phyloP scores from a whole-genome alignment of 2,329 filamentous ascomycete genomes.

The Epichloe glyceriae region DNA sequence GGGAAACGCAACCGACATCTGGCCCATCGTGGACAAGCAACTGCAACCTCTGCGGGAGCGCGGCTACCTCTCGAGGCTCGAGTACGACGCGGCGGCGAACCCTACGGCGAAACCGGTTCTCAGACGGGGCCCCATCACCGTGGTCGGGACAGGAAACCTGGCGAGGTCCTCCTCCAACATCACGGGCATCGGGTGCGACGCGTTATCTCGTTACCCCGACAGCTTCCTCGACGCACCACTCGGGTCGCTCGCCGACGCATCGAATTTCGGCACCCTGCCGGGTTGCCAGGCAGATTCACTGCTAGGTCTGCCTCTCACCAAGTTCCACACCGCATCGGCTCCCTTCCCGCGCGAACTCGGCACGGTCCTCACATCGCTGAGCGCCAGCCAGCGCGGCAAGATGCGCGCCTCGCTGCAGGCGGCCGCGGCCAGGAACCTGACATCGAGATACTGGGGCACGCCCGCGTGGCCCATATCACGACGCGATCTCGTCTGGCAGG shows the following conservation, averaged over 20 bases:
- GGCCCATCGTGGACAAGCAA: slow-evolving; percentile 15
- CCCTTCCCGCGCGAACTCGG: slow-evolving; percentile 42
- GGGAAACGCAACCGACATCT: slow-evolving; percentile 18
- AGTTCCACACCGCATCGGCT: slow-evolving; percentile 54
- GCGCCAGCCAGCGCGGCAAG: slow-evolving; percentile 24
- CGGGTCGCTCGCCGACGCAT: slow-evolving; percentile 17
- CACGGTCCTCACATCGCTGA: slow-evolving; percentile 23
- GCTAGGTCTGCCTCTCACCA: slow-evolving; percentile 31
- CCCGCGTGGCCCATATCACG: slow-evolving; percentile 44
- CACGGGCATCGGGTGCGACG: slow-evolving; percentile 4
- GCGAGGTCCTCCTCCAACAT: slow-evolving; percentile 1
- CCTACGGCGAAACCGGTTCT: slow-evolving; percentile 12
- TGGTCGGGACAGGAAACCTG: slow-evolving; percentile 51
- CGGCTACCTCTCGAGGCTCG: slow-evolving; percentile 40
- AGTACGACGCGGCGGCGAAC: slow-evolving; percentile 27
- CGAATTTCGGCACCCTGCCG: slow-evolving; percentile 1
- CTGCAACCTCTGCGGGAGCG: slow-evolving; percentile 44
- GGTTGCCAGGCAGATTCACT: slow-evolving; percentile 4
- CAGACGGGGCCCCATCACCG: slow-evolving; percentile 42
- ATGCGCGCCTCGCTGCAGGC: slow-evolving; percentile 31
- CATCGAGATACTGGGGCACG: slow-evolving; percentile 46
- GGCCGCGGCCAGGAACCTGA: slow-evolving; percentile 39
- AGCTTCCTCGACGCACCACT: slow-evolving; percentile 56
- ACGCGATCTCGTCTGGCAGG: slow-evolving; percentile 44
- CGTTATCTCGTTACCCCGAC: slow-evolving; percentile 28